phyloP scores from a whole-genome alignment of 768 basidiomycete species.

The Xerocomus brunneocitrinus region DNA sequence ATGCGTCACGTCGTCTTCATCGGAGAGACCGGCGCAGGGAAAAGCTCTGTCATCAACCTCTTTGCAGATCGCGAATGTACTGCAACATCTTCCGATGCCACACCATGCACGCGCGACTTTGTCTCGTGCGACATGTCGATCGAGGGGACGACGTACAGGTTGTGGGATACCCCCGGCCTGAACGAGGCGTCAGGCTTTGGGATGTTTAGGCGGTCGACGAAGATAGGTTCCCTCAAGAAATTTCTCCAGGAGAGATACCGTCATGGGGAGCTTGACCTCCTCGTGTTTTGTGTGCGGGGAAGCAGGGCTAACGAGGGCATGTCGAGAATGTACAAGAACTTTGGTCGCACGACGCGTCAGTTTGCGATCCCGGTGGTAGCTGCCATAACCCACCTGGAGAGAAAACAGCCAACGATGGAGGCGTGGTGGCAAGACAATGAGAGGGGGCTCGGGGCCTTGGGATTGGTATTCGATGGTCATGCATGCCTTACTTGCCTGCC shows the following conservation, averaged over 20 bases:
- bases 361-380: slow-evolving; percentile 34
- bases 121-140: slow-evolving; percentile 21
- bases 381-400: slow-evolving; percentile 37
- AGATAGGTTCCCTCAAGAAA: slow-evolving; percentile 10
- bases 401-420: slow-evolving; percentile 26
- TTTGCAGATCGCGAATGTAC: slow-evolving; percentile 24
- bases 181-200: slow-evolving; percentile 9
- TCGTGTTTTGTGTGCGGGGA: slow-evolving; percentile 22
- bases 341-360: slow-evolving; percentile 32
- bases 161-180: slow-evolving; percentile 34
- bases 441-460: slow-evolving; percentile 9
- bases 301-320: slow-evolving; percentile 14
- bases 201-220: slow-evolving; percentile 7
- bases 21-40: slow-evolving; percentile 32
- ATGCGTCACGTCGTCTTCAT: slow-evolving; percentile 35
- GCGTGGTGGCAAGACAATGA: slow-evolving; percentile 31
- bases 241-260: slow-evolving; percentile 31
- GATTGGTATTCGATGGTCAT: slow-evolving; percentile 26
- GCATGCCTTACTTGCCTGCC: slow-evolving; percentile 26
- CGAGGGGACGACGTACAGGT: slow-evolving; percentile 8
- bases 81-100: slow-evolving; percentile 22
- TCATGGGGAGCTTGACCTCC: slow-evolving; percentile 16
- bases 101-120: slow-evolving; percentile 31
- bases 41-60: slow-evolving; percentile 43
- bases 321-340: slow-evolving; percentile 16